These are phyloP conservation scores for Aspergillus vadensis DNA, from an alignment of 2,329 filamentous ascomycete genomes.

Conservation along the genomic window DNA sequence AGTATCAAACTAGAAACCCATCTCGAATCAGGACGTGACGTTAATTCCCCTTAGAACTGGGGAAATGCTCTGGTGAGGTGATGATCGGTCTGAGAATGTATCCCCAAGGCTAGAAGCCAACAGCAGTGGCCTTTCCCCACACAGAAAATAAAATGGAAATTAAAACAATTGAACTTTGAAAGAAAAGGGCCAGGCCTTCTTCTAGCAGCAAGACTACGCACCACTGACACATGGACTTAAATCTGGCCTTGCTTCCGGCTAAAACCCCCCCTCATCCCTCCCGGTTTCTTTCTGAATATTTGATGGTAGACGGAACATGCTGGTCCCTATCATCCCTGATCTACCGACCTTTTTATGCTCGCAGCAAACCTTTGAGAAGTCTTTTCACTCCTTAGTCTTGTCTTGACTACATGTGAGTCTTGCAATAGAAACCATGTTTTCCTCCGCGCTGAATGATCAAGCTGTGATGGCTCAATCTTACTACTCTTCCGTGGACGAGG, in stretches of 20 bases:
- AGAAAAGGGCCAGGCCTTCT: slow-evolving; percentile 26
- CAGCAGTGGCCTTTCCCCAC: not conserved
- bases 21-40: slow-evolving; percentile 11
- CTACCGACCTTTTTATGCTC: slow-evolving; percentile 19
- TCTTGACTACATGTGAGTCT: slow-evolving; percentile 23
- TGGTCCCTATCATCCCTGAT: slow-evolving; percentile 25
- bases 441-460: slow-evolving; percentile 21
- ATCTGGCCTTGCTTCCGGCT: slow-evolving; percentile 35
- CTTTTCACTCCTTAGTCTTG: slow-evolving; percentile 12
- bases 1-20: slow-evolving; percentile 25
- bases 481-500: slow-evolving; percentile 26
- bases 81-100: not conserved
- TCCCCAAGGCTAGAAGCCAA: not conserved
- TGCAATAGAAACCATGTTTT: slow-evolving; percentile 19
- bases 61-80: not conserved
- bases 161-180: slow-evolving; percentile 2
- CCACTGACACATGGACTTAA: slow-evolving; percentile 36
- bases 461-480: slow-evolving; percentile 27
- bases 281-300: slow-evolving; percentile 25
- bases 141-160: slow-evolving; percentile 8
- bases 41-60: slow-evolving; percentile 1
- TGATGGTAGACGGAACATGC: slow-evolving; percentile 19
- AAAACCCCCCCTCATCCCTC: slow-evolving; percentile 25
- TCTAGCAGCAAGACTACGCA: slow-evolving; percentile 25
- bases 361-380: slow-evolving; percentile 15